These are phyloP conservation scores for Colletotrichum lupini DNA, from an alignment of 2,329 filamentous ascomycete genomes.

Conservation along the genomic window DNA sequence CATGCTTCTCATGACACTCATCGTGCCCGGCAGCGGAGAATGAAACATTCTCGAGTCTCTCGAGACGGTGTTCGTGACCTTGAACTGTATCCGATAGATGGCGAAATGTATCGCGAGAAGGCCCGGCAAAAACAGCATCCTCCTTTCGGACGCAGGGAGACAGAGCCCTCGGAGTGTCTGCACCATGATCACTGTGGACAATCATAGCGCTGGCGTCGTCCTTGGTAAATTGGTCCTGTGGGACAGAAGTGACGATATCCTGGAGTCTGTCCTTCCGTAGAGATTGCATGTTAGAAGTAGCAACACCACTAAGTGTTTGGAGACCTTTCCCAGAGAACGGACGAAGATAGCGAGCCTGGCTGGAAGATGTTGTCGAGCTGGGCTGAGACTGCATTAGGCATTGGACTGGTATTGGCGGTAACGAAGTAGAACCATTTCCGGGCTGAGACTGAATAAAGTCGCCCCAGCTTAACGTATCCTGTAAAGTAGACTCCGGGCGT, in stretches of 20 bases:
- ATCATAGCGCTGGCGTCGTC: conserved; percentile 42
- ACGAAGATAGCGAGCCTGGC: conserved; percentile 60
- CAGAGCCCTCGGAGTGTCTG: conserved; percentile 39
- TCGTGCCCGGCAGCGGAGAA: conserved; percentile 76
- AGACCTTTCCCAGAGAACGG: conserved; percentile 68
- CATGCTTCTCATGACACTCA: conserved; percentile 75
- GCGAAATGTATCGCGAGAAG: conserved; percentile 52
- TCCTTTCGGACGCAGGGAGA: conserved; percentile 20
- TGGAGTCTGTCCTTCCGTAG: conserved; percentile 46
- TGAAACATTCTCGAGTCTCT: conserved; percentile 75
- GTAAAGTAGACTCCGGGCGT: conserved; percentile 56
- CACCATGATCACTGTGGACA: conserved; percentile 36
- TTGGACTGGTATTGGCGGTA: conserved; percentile 62
- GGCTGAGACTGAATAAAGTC: conserved; percentile 54
- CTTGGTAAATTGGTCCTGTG: conserved; percentile 35
- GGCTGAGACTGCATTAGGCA: conserved; percentile 63
- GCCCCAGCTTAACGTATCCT: conserved; percentile 67
- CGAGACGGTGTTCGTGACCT: conserved; percentile 73
- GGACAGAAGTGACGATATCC: conserved; percentile 23
- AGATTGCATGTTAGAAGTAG: conserved; percentile 44
- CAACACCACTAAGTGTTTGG: conserved; percentile 60
- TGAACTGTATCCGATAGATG: conserved; percentile 64
- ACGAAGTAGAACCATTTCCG: conserved; percentile 41
- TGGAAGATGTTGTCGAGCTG: conserved; percentile 63
- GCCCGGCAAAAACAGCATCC: conserved; percentile 32